Evolutionary conservation across 371 early-diverging fungal species (phyloP).

Genomic region (Mucor sp.): DNA sequence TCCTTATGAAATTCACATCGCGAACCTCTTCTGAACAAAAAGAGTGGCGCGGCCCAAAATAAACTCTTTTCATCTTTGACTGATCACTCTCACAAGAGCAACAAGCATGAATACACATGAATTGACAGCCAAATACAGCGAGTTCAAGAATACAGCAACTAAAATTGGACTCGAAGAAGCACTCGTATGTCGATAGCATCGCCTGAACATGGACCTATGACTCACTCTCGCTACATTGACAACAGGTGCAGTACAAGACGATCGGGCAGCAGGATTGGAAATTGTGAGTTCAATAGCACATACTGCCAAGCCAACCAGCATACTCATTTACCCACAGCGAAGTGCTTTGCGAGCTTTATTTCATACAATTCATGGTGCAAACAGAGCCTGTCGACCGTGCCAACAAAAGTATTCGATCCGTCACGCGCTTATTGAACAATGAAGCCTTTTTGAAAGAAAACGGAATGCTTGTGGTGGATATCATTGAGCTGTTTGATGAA

Average conservation of each 20-base stretch:
- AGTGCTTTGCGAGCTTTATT: slow-evolving; percentile 14
- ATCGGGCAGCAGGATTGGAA: slow-evolving; percentile 21
- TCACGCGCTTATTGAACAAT: slow-evolving; percentile 15
- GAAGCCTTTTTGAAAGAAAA: slow-evolving; percentile 29
- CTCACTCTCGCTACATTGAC: not conserved
- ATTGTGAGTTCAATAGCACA: slow-evolving; percentile 16
- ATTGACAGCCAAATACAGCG: slow-evolving; percentile 7
- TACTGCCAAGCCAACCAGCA: not conserved
- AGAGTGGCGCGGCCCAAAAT: too few species aligned
- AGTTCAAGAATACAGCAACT: slow-evolving; percentile 17
- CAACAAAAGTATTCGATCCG: slow-evolving; percentile 18
- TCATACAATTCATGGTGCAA: slow-evolving; percentile 5
- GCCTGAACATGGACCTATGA: too few species aligned
- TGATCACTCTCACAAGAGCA: too few species aligned
- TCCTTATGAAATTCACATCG: too few species aligned
- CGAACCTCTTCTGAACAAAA: too few species aligned
- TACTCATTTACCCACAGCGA: slow-evolving; percentile 3
- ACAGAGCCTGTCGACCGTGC: slow-evolving; percentile 23
- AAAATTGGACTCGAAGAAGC: slow-evolving; percentile 28
- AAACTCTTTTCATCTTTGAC: too few species aligned
- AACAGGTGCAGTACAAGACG: slow-evolving; percentile 17
- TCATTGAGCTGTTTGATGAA: slow-evolving; percentile 34
- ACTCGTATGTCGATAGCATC: slow-evolving; percentile 7
- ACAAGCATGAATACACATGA: slow-evolving; percentile 4
- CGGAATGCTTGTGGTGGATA: slow-evolving; percentile 15